Evolutionary conservation across 345 rosid genomes (phyloP).

Genomic region (Acer negundo): DNA sequence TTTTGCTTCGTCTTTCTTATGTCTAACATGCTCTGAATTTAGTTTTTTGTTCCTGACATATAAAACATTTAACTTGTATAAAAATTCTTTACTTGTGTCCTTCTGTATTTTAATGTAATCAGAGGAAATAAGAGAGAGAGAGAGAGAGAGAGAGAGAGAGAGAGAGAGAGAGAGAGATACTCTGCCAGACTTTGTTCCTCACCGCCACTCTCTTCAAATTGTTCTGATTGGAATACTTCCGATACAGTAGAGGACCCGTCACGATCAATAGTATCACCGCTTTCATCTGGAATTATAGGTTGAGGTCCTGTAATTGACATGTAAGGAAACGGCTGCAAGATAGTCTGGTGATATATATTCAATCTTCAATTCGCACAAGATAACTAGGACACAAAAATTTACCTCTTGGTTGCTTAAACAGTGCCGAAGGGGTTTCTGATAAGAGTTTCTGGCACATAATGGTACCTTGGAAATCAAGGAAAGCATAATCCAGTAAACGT

Average conservation of each 20-base stretch:
- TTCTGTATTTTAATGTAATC: neutral
- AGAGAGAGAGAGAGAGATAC: slow-evolving; percentile 36
- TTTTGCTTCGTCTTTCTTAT: no score
- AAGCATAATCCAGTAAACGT: slow-evolving; percentile 47
- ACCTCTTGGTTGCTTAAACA: slow-evolving; percentile 9
- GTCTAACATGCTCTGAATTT: no score
- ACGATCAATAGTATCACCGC: slow-evolving; percentile 29
- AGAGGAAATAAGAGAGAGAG: slow-evolving; percentile 22
- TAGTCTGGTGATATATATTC: neutral
- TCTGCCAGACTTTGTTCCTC: slow-evolving; percentile 29
- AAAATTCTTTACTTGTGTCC: no score
- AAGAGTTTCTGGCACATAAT: slow-evolving; percentile 66
- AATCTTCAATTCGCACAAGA: neutral
- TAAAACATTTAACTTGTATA: no score
- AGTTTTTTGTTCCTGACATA: no score
- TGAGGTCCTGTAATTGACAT: slow-evolving; percentile 35
- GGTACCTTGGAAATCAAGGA: slow-evolving; percentile 76
- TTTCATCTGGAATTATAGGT: slow-evolving; percentile 23
- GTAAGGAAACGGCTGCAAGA: slow-evolving; percentile 12
- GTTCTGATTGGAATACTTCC: slow-evolving; percentile 39
- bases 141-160: slow-evolving; percentile 27
- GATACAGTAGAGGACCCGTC: slow-evolving; percentile 40
- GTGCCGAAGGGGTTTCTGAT: slow-evolving; percentile 24
- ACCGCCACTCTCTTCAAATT: slow-evolving; percentile 30
- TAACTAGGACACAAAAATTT: neutral